Base-by-base conservation (phyloP, 2,329 filamentous ascomycete species). In the Corinectria fuckeliana region DNA sequence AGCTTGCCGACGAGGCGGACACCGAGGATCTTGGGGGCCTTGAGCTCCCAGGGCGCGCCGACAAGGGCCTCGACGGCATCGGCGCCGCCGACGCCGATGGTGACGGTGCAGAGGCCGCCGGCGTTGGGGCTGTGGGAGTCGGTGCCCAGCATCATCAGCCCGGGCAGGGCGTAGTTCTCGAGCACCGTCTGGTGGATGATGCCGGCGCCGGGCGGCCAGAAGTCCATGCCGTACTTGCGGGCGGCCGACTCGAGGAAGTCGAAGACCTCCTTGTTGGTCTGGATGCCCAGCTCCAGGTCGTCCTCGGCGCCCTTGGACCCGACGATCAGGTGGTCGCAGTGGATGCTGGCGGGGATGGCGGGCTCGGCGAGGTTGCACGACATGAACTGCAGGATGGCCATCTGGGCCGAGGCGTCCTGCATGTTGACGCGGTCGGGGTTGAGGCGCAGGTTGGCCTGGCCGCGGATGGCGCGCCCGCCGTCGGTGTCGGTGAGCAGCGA, bases 311-410 rank as follows among this genome's bases (percentile, higher is more conserved):
- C 95, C 74, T 89, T 91, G 78, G 96, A 90, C 56, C 94, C 95
- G 26, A 98, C 94, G 79, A 99, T 98, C 88, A 99, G 89, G 77
- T 99, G 95, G 80, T 99, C 95, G 79, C 95, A 99, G 81, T 99
- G 95, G 69, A 98, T 97, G 76, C 93, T 97, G 48, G 95, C 94
- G 10, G 95, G 95, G 49, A 99, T 94, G 9, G 93, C 93, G 2
- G 95, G 97, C 60, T 88, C 88, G 25, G 90, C 91, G 53, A 99
- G 84, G 55, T 92, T 91, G 77, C 95, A 99, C 25, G 91, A 92
- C 94, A 99, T 99, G 84, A 99, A 99, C 79, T 99, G 95, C 69
- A 99, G 81, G 65, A 99, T 82, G 2, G 95, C 95, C 95, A 99
- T 99, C 81, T 99, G 95, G 5, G 95, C 95, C 26, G 92, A 97